Percentiles rank a stretch among this genome's conserved stretches.
These are phyloP conservation scores for Mycena alexandri DNA, from an alignment of 768 basidiomycete genomes.

Conservation along the genomic window DNA sequence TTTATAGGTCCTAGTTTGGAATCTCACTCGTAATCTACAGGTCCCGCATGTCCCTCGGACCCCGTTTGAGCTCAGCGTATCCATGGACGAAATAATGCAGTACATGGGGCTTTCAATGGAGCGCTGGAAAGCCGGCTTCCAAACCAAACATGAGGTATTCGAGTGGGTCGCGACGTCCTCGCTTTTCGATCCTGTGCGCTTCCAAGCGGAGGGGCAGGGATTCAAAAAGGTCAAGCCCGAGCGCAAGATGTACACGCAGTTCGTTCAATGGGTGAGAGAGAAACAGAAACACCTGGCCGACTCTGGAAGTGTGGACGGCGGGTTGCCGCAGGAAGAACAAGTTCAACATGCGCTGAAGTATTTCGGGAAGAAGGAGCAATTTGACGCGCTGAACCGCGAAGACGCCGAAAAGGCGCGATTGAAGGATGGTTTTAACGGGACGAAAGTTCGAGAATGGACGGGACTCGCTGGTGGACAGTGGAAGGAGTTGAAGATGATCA, in stretches of 20 bases:
- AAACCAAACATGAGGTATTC: conserved; percentile 65
- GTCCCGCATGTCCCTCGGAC: conserved; percentile 56
- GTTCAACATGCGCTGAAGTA: conserved; percentile 61
- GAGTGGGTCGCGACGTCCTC: conserved; percentile 67
- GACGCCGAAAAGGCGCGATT: conserved; percentile 47
- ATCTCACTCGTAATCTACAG: conserved; percentile 38
- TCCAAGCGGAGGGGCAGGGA: conserved; percentile 52
- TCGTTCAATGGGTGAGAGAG: conserved; percentile 62
- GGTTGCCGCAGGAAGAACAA: conserved; percentile 33
- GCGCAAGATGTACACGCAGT: conserved; percentile 71
- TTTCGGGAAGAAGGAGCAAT: conserved; percentile 66
- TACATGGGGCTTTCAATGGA: conserved; percentile 73
- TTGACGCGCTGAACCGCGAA: conserved; percentile 52
- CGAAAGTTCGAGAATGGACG: conserved; percentile 67
- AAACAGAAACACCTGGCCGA: conserved; percentile 23
- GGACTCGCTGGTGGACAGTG: conserved; percentile 55
- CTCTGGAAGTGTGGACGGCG: conserved; percentile 17
- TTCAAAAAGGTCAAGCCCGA: conserved; percentile 58
- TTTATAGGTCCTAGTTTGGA: conserved; percentile 7
- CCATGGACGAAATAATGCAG: conserved; percentile 61
- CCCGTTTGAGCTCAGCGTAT: conserved; percentile 63
- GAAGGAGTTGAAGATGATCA: conserved; percentile 62
- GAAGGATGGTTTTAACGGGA: conserved; percentile 64
- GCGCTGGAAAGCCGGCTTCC: conserved; percentile 66
- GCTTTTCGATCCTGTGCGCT: conserved; percentile 62